phyloP scores from a whole-genome alignment of 495 filamentous ascomycete species.

The Aspergillus avenaceus region DNA sequence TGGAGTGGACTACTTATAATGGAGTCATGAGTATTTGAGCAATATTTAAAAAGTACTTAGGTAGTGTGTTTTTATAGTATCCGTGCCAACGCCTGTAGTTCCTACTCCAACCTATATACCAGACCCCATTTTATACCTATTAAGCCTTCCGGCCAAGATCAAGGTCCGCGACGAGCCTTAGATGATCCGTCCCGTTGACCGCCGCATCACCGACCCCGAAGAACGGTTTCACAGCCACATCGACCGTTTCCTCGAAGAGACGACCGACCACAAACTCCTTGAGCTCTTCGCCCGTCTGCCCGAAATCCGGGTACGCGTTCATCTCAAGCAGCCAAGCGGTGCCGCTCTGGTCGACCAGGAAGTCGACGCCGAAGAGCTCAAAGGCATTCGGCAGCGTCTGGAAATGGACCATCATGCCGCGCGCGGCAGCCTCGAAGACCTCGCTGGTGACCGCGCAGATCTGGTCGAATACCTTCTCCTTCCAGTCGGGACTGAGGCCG shows the following conservation, averaged over 20 bases:
- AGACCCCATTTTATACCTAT: background rate
- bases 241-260: conserved; percentile 70
- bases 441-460: conserved; percentile 70
- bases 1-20: background rate
- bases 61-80: no score
- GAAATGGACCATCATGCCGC: conserved; percentile 83
- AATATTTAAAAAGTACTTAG: no score
- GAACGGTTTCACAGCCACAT: conserved; percentile 60
- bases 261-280: conserved; percentile 61
- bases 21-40: background rate
- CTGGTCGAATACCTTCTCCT: conserved; percentile 62
- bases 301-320: conserved; percentile 96
- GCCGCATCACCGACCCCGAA: conserved; percentile 38
- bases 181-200: conserved; percentile 26
- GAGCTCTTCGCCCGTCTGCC: conserved; percentile 75
- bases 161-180: conserved; percentile 57
- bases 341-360: conserved; percentile 66
- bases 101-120: no score
- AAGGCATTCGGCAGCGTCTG: conserved; percentile 83
- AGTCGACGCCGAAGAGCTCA: conserved; percentile 90
- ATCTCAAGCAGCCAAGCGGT: conserved; percentile 77
- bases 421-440: conserved; percentile 78
- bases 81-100: background rate
- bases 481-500: conserved; percentile 41
- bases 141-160: conserved; percentile 51